These are phyloP conservation scores for Aspergillus carbonarius DNA, from an alignment of 2,329 filamentous ascomycete genomes.

Conservation along the genomic window DNA sequence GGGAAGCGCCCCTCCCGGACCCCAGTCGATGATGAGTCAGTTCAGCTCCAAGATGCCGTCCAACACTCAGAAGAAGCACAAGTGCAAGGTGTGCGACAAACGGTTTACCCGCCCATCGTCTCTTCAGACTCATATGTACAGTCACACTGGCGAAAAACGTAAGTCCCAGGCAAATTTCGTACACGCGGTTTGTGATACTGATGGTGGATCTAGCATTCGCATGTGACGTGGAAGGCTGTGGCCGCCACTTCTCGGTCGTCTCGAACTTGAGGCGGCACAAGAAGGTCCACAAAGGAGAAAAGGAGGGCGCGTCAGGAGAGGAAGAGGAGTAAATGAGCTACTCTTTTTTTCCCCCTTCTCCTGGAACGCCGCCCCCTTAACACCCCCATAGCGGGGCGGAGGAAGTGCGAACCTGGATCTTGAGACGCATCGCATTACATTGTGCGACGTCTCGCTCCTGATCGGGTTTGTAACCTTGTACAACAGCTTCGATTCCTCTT, in stretches of 20 bases:
- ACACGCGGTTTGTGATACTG: slow-evolving; percentile 15
- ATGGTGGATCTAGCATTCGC: slow-evolving; percentile 67
- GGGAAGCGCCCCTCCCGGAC: slow-evolving; percentile 70
- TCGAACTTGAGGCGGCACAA: slow-evolving; percentile 92
- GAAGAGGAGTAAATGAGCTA: slow-evolving; percentile 39
- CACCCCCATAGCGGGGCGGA: slow-evolving; percentile 3
- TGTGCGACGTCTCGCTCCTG: slow-evolving; percentile 16
- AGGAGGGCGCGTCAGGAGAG: slow-evolving; percentile 39
- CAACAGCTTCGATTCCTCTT: slow-evolving; percentile 31
- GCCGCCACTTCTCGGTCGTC: slow-evolving; percentile 93
- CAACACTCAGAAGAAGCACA: slow-evolving; percentile 98
- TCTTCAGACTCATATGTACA: slow-evolving; percentile 96
- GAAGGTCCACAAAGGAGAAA: slow-evolving; percentile 83
- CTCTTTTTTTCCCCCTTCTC: slow-evolving; percentile 13
- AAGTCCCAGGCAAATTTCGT: slow-evolving; percentile 50
- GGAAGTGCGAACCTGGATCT: slow-evolving; percentile 7
- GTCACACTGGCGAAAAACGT: slow-evolving; percentile 98
- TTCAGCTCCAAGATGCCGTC: slow-evolving; percentile 96
- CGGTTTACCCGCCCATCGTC: slow-evolving; percentile 93
- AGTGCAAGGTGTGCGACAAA: slow-evolving; percentile 99
- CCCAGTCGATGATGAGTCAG: slow-evolving; percentile 97
- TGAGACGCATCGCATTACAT: slow-evolving; percentile 8
- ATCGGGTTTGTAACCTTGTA: slow-evolving; percentile 30
- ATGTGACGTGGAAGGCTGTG: slow-evolving; percentile 92
- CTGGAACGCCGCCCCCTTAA: slow-evolving; percentile 15